Evolutionary conservation across 345 rosid genomes (phyloP).

Genomic region (Acer campestre): DNA sequence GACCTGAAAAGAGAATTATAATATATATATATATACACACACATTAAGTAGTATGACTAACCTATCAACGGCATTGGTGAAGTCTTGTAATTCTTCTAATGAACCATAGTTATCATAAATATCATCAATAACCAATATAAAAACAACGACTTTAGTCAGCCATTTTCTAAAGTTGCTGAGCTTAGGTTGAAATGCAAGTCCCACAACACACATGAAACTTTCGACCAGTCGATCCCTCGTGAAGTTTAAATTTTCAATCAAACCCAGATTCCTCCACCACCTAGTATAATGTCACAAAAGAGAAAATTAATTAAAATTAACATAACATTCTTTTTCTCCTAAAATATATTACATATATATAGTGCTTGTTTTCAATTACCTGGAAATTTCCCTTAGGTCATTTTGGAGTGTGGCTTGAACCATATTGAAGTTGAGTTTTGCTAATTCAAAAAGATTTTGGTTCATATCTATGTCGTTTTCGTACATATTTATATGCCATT

Average conservation of each 20-base stretch:
- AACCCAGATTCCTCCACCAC: constrained; percentile 55
- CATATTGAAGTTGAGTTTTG: constrained; percentile 48
- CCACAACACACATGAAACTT: constrained; percentile 47
- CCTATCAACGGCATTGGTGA: constrained; percentile 47
- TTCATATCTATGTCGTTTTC: constrained; percentile 13
- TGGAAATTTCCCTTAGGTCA: constrained; percentile 42
- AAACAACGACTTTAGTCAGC: constrained; percentile 40
- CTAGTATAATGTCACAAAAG: constrained; percentile 19
- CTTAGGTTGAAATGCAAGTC: constrained; percentile 34
- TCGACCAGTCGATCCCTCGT: constrained; percentile 51
- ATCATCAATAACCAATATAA: constrained; percentile 49
- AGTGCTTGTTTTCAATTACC: constrained; percentile 21
- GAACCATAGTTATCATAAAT: constrained; percentile 59
- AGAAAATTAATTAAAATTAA: neutral
- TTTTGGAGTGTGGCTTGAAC: constrained; percentile 49
- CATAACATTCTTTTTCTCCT: too few species aligned
- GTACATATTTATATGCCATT: constrained; percentile 37
- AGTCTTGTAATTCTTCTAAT: constrained; percentile 40
- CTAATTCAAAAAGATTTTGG: constrained; percentile 25
- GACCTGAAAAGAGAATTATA: too few species aligned
- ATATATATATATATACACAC: neutral
- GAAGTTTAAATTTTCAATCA: constrained; percentile 40
- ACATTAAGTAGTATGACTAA: neutral
- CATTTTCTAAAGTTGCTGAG: constrained; percentile 38
- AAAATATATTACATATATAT: too few species aligned